These are phyloP conservation scores for Kondoa subrosea DNA, from an alignment of 768 basidiomycete species.

Conservation along the genomic window DNA sequence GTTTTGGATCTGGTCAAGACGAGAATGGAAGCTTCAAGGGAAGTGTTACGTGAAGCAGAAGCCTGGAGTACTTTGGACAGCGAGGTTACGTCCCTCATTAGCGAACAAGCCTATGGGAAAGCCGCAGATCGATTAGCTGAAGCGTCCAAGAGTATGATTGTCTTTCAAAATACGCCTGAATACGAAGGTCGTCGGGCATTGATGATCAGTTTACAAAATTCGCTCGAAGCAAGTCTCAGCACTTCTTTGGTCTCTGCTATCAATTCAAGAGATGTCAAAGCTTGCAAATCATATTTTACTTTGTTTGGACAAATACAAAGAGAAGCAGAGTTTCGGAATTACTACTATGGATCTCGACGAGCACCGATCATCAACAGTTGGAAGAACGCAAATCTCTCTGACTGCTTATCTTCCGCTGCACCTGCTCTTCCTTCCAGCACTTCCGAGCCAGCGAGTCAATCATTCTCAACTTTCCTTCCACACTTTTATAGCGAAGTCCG, in stretches of 20 bases:
- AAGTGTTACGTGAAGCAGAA: slow-evolving; percentile 84
- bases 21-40: slow-evolving; percentile 73
- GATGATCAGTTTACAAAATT: slow-evolving; percentile 84
- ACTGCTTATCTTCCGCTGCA: slow-evolving; percentile 34
- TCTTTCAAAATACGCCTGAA: slow-evolving; percentile 81
- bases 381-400: slow-evolving; percentile 43
- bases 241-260: slow-evolving; percentile 80
- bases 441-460: slow-evolving; percentile 27
- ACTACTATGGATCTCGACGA: slow-evolving; percentile 76
- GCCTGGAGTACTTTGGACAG: slow-evolving; percentile 89
- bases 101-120: slow-evolving; percentile 61
- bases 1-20: slow-evolving; percentile 65
- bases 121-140: slow-evolving; percentile 85
- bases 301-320: slow-evolving; percentile 85
- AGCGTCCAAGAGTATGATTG: slow-evolving; percentile 70
- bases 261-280: slow-evolving; percentile 53
- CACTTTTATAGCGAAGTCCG: slow-evolving; percentile 58
- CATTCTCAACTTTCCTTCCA: slow-evolving; percentile 45
- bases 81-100: slow-evolving; percentile 71
- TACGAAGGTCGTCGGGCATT: slow-evolving; percentile 70
- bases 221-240: slow-evolving; percentile 79
- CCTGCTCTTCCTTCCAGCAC: slow-evolving; percentile 32
- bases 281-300: slow-evolving; percentile 59
- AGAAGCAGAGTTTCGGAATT: slow-evolving; percentile 79
- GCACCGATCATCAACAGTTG: slow-evolving; percentile 50